These are phyloP conservation scores for Blastobotrys capitulatus DNA, from an alignment of 1,139 yeast genomes.

Conservation along the genomic window DNA sequence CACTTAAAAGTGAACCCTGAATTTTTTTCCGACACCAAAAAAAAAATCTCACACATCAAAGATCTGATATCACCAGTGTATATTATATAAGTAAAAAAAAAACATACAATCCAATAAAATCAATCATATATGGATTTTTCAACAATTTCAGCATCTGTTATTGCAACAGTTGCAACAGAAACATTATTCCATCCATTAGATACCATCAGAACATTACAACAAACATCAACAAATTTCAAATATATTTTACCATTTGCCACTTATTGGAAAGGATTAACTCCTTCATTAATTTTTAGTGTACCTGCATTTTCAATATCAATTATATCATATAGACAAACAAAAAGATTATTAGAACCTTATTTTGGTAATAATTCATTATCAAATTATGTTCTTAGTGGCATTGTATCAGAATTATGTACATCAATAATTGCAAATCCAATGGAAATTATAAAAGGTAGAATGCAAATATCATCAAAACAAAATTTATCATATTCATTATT, in stretches of 20 bases:
- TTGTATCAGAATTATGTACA: constrained; percentile 34
- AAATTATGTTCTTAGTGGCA: constrained; percentile 33
- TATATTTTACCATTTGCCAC: constrained; percentile 32
- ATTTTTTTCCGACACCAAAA: neutral
- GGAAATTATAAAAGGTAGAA: constrained; percentile 39
- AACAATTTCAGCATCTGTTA: neutral
- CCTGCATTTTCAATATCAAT: constrained; percentile 38
- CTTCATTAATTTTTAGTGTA: constrained; percentile 32
- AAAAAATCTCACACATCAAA: neutral
- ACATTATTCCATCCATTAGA: constrained; percentile 25
- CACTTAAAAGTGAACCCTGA: neutral
- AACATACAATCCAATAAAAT: neutral
- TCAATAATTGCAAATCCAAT: constrained; percentile 37
- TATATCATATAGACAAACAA: constrained; percentile 35
- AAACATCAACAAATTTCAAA: constrained; percentile 36
- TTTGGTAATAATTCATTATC: constrained; percentile 23
- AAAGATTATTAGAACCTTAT: constrained; percentile 28
- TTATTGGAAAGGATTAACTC: constrained; percentile 36
- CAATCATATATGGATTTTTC: neutral
- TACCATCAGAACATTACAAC: constrained; percentile 37
- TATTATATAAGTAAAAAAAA: too few species aligned
- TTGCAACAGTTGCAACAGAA: neutral
- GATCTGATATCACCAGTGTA: too few species aligned
- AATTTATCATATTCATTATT: constrained; percentile 18
- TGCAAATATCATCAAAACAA: constrained; percentile 27